Conservation (phyloP, 2,329 filamentous ascomycete genomes). For the Botrytis byssoidea region DNA sequence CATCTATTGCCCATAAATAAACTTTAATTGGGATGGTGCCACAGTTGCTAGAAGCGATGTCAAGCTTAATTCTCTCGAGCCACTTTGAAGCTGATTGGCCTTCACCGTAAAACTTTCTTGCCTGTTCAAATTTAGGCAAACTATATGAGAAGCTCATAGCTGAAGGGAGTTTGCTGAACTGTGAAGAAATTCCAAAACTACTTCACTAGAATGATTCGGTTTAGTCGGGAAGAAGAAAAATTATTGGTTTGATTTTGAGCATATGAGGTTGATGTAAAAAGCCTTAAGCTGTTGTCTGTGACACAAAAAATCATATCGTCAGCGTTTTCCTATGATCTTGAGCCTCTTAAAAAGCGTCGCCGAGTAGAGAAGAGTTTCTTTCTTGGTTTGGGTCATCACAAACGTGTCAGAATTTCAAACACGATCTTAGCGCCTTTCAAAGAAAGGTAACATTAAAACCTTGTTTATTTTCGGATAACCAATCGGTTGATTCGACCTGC, state of each 20-base stretch:
- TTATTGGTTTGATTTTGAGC: background rate
- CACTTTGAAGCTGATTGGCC: constrained; percentile 7
- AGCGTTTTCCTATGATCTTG: too few relatives aligned
- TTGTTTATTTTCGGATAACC: background rate
- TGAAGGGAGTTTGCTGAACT: background rate
- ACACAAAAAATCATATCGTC: background rate
- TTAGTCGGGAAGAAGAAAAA: background rate
- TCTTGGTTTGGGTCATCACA: background rate
- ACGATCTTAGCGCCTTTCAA: background rate
- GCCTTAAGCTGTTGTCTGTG: background rate
- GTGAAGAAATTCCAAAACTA: background rate
- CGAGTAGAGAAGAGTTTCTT: background rate
- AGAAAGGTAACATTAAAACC: background rate
- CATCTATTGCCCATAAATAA: background rate
- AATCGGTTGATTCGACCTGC: background rate
- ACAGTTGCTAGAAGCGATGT: background rate
- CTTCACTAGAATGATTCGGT: background rate
- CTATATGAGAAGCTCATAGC: background rate
- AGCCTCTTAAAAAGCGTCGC: background rate
- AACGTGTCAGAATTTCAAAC: background rate
- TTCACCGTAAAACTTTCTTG: constrained; percentile 4
- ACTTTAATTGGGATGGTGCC: background rate
- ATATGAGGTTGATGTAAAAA: background rate
- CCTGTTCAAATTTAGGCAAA: background rate
- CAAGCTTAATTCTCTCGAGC: background rate